Evolutionary conservation across 2,329 filamentous ascomycete genomes (phyloP).

Genomic region (Diaporthe humulicola): DNA sequence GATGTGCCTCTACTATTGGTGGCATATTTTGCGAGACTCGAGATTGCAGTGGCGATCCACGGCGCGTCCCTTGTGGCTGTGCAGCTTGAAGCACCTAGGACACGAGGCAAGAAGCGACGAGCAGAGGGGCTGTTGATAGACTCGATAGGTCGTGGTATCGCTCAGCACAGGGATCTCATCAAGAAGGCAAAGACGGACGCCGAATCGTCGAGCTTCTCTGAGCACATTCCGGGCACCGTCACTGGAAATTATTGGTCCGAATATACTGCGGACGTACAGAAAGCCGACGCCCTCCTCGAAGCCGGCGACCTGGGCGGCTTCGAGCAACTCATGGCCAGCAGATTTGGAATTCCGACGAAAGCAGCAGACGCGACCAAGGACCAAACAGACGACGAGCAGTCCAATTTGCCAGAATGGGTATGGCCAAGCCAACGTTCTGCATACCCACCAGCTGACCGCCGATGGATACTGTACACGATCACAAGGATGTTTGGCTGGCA

Average conservation of each 20-base stretch:
- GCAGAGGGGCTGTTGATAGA: conserved; percentile 77
- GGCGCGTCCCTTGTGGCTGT: conserved; percentile 75
- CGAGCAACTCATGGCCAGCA: conserved; percentile 63
- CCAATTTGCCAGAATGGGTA: conserved; percentile 62
- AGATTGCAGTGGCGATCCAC: conserved; percentile 75
- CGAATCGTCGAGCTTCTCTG: conserved; percentile 51
- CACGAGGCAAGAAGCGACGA: conserved; percentile 67
- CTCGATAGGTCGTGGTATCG: conserved; percentile 76
- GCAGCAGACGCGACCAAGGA: conserved; percentile 7
- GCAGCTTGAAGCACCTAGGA: conserved; percentile 74
- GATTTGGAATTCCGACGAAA: conserved; percentile 59
- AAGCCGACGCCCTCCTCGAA: conserved; percentile 62
- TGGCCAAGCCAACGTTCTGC: conserved; percentile 58
- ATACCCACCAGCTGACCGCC: conserved; percentile 71
- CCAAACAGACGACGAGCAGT: conserved; percentile 37
- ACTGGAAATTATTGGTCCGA: conserved; percentile 63
- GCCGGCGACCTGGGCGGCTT: conserved; percentile 62
- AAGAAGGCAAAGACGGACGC: conserved; percentile 46
- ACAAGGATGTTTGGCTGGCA: conserved; percentile 72
- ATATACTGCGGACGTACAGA: conserved; percentile 58
- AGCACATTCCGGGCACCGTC: conserved; percentile 62
- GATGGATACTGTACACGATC: conserved; percentile 75
- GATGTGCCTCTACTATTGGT: conserved; percentile 59
- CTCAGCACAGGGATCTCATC: conserved; percentile 52
- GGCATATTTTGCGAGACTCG: conserved; percentile 75